A percentile compares a stretch with the other conserved stretches of the same genome.
phyloP scores from a whole-genome alignment of 768 basidiomycete genomes.

The Tubosaeta sp. region DNA sequence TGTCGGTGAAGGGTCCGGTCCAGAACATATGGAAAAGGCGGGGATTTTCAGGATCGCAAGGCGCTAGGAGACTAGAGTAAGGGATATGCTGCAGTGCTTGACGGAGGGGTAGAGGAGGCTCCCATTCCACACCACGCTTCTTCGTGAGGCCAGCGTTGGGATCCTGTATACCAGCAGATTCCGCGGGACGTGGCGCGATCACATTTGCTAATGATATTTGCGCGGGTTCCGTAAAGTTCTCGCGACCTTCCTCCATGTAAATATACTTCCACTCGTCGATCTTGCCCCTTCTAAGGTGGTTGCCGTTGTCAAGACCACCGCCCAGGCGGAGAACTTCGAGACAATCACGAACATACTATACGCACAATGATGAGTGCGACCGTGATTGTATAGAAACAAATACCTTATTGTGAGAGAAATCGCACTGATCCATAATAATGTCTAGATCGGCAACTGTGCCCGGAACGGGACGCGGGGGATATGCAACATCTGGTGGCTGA shows the following conservation, averaged over 20 bases:
- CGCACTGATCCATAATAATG: conserved; percentile 86
- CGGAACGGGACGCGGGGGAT: conserved; percentile 81
- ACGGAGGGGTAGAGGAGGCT: conserved; percentile 44
- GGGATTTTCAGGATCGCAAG: conserved; percentile 83
- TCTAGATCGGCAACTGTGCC: conserved; percentile 90
- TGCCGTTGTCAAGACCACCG: conserved; percentile 80
- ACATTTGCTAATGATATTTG: conserved; percentile 31
- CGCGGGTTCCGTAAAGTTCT: conserved; percentile 36
- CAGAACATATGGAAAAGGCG: conserved; percentile 98
- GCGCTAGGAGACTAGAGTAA: conserved; percentile 49
- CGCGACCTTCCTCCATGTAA: conserved; percentile 60
- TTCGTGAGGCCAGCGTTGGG: conserved; percentile 53
- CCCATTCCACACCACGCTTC: conserved; percentile 61
- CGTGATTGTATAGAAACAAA: not conserved
- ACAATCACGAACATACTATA: conserved; percentile 94
- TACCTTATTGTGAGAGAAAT: conserved; percentile 80
- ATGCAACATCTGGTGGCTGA: conserved; percentile 61
- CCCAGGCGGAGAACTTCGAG: conserved; percentile 92
- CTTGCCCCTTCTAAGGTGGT: conserved; percentile 67
- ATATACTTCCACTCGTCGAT: conserved; percentile 86
- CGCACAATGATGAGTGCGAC: conserved; percentile 9
- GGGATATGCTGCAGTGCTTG: conserved; percentile 51
- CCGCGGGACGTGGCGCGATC: conserved; percentile 27
- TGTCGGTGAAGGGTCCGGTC: conserved; percentile 98
- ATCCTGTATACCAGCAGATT: conserved; percentile 35